A percentile compares a stretch with the other conserved stretches of the same genome.
Evolutionary conservation across 441 rosid species (phyloP).

Genomic region (Populus hybrid): DNA sequence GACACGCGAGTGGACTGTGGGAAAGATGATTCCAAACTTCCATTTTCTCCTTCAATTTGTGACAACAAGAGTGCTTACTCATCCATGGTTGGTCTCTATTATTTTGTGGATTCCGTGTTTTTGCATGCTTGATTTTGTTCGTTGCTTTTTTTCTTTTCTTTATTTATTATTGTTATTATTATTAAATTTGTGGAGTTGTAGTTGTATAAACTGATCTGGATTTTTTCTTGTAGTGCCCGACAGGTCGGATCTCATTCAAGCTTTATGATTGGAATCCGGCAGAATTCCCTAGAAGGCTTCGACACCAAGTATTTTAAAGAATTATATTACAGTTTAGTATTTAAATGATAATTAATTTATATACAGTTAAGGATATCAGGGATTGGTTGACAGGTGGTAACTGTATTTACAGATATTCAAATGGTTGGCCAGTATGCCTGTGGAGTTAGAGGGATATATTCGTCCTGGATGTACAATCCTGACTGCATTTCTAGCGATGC

Average conservation of each 20-base stretch:
- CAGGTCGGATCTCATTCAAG: constrained; percentile 96
- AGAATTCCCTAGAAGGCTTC: constrained; percentile 96
- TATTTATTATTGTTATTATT: background rate
- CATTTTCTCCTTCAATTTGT: constrained; percentile 54
- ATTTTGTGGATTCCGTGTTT: constrained; percentile 9
- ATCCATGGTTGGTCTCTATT: constrained; percentile 55
- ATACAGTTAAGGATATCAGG: constrained; percentile 18
- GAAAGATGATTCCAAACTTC: constrained; percentile 52
- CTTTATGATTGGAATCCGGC: constrained; percentile 99
- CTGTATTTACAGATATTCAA: constrained; percentile 69
- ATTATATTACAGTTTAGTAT: constrained; percentile 63
- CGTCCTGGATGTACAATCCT: constrained; percentile 98
- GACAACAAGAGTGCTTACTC: constrained; percentile 71
- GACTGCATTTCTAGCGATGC: constrained; percentile 90
- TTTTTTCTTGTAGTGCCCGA: constrained; percentile 67
- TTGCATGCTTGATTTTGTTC: constrained; percentile 3
- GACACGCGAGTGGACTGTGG: constrained; percentile 48
- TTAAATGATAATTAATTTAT: constrained; percentile 21
- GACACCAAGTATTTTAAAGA: constrained; percentile 88
- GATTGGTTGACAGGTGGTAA: constrained; percentile 29
- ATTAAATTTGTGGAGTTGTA: background rate
- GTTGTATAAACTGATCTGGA: constrained; percentile 20
- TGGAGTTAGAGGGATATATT: constrained; percentile 93
- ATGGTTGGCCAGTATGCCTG: constrained; percentile 97
- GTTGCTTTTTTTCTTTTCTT: background rate